These are phyloP conservation scores for Mycena galopus DNA, from an alignment of 768 basidiomycete species.

Conservation along the genomic window DNA sequence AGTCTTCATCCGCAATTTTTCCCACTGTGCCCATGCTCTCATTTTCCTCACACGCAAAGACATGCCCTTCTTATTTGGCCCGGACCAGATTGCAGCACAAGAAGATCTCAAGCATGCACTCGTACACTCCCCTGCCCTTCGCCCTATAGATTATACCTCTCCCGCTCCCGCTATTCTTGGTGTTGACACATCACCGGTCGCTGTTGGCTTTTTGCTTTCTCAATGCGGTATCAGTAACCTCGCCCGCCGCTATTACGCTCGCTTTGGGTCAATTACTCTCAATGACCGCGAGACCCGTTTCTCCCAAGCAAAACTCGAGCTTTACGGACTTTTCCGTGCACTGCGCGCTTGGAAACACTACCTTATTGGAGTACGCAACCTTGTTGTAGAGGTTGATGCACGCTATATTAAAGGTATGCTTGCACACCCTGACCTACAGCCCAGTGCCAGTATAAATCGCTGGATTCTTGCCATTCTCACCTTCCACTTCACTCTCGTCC, in stretches of 20 bases:
- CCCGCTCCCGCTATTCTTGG: slow-evolving; percentile 47
- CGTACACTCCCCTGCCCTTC: too few relatives aligned
- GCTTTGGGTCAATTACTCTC: slow-evolving; percentile 52
- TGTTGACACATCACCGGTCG: slow-evolving; percentile 52
- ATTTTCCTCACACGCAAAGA: slow-evolving; percentile 44
- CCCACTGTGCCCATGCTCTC: slow-evolving; percentile 39
- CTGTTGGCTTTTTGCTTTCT: slow-evolving; percentile 48
- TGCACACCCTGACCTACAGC: slow-evolving; percentile 42
- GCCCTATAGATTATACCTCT: slow-evolving; percentile 42
- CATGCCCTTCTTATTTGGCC: slow-evolving; percentile 46
- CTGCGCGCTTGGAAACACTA: slow-evolving; percentile 36
- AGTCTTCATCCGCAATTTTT: slow-evolving; percentile 49
- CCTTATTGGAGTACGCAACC: slow-evolving; percentile 46
- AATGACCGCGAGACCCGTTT: slow-evolving; percentile 46
- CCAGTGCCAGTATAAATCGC: slow-evolving; percentile 41
- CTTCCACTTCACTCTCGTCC: too few relatives aligned
- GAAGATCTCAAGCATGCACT: too few relatives aligned
- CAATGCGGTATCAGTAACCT: slow-evolving; percentile 42
- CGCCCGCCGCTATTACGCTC: slow-evolving; percentile 36
- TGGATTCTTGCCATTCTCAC: slow-evolving; percentile 44
- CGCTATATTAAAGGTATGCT: slow-evolving; percentile 53
- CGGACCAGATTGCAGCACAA: slow-evolving; percentile 22
- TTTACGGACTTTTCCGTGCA: slow-evolving; percentile 49
- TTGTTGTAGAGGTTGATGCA: slow-evolving; percentile 53
- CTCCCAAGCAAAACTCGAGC: slow-evolving; percentile 50